Percentiles rank a stretch among this genome's conserved stretches.
Evolutionary conservation across 129 eudicot genomes (phyloP).

Genomic region (Flaveria robusta): DNA sequence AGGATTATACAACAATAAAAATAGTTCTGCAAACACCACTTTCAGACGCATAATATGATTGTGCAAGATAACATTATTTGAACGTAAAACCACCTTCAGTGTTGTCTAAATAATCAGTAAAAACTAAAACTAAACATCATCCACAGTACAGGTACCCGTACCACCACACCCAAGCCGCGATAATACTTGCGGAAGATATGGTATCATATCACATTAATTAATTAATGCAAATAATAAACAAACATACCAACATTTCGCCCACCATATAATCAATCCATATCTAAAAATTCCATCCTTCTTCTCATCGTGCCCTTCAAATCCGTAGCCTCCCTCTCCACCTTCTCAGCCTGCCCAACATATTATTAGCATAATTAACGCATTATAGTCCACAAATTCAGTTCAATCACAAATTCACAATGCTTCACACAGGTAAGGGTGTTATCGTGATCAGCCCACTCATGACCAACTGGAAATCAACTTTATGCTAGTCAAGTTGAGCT

Average conservation of each 20-base stretch:
- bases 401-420: neutral
- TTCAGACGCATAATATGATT: too few relatives aligned
- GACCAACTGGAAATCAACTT: neutral
- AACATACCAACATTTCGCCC: neutral
- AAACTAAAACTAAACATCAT: neutral
- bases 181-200: conserved; percentile 16
- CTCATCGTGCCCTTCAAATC: conserved; percentile 1
- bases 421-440: neutral
- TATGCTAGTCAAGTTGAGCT: neutral
- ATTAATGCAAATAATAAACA: neutral
- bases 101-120: neutral
- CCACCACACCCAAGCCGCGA: conserved; percentile 19
- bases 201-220: conserved; percentile 13
- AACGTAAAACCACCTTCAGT: neutral
- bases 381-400: too few relatives aligned
- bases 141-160: neutral
- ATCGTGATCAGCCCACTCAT: neutral
- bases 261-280: neutral
- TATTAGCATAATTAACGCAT: neutral
- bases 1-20: too few relatives aligned
- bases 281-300: conserved; percentile 11
- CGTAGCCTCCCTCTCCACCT: conserved; percentile 9
- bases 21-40: too few relatives aligned
- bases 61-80: too few relatives aligned
- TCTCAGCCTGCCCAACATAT: conserved; percentile 12